Percentiles rank a stretch among this genome's conserved stretches.
phyloP scores from a whole-genome alignment of 2,329 filamentous ascomycete genomes.

The Harringtonia lauricola region DNA sequence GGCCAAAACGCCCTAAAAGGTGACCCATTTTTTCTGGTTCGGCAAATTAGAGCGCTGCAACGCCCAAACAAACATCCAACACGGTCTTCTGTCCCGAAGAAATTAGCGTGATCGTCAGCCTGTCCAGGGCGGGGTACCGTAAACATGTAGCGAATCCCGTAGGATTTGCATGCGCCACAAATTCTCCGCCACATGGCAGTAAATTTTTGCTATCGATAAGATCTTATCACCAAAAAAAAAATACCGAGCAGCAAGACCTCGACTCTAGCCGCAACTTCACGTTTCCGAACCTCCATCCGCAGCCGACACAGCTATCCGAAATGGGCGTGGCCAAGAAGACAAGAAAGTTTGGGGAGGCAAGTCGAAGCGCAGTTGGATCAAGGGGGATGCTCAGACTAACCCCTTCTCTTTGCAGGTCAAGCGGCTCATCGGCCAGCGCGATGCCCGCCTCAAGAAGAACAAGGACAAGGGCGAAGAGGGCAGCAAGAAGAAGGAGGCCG shows the following conservation, averaged over 20 bases:
- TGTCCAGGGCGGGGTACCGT: too few species aligned
- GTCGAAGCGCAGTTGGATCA: neutral
- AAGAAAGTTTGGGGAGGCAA: slow-evolving; percentile 64
- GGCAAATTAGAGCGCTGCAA: too few species aligned
- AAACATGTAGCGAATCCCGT: too few species aligned
- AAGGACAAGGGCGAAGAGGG: slow-evolving; percentile 45
- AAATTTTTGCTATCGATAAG: neutral
- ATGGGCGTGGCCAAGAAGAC: slow-evolving; percentile 91
- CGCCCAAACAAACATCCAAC: too few species aligned
- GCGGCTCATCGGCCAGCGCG: slow-evolving; percentile 69
- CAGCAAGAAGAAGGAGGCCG: slow-evolving; percentile 31
- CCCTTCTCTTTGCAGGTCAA: slow-evolving; percentile 45
- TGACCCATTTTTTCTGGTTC: too few species aligned
- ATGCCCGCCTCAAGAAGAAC: slow-evolving; percentile 76
- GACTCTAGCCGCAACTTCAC: too few species aligned
- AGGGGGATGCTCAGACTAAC: slow-evolving; percentile 2
- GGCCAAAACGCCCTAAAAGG: too few species aligned
- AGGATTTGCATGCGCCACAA: too few species aligned
- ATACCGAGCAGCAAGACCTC: neutral
- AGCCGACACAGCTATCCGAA: slow-evolving; percentile 11
- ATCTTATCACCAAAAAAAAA: neutral
- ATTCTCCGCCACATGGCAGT: neutral
- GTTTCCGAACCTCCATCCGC: neutral
- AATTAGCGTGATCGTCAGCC: too few species aligned
- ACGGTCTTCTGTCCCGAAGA: too few species aligned